These are phyloP conservation scores for Erysimum cheiri DNA, from an alignment of 441 rosid species.

Conservation along the genomic window DNA sequence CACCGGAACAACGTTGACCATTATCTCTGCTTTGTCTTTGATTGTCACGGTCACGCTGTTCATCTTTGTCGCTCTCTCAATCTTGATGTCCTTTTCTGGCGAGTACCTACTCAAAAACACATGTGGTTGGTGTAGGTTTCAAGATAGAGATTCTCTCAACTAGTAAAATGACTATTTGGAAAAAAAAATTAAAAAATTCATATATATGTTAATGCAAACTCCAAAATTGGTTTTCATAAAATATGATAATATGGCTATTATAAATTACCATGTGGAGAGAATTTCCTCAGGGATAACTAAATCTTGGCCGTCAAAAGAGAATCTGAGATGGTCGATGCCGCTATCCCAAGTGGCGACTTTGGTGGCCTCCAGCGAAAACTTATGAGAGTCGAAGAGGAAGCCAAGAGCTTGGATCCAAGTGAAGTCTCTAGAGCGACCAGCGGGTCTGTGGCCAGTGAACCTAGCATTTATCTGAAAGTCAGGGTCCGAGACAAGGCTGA, in stretches of 20 bases:
- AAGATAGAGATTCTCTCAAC: conserved; percentile 3
- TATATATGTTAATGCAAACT: not conserved
- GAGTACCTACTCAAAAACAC: conserved; percentile 34
- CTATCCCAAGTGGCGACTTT: conserved; percentile 59
- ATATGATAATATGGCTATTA: not conserved
- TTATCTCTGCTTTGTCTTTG: conserved; percentile 58
- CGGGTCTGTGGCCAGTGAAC: conserved; percentile 52
- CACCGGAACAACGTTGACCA: conserved; percentile 70
- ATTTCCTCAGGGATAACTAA: conserved; percentile 54
- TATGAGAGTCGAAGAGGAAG: conserved; percentile 58
- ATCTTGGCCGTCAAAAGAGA: conserved; percentile 58
- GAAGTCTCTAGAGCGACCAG: conserved; percentile 61
- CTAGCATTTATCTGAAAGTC: conserved; percentile 56
- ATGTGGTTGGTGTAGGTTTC: not conserved
- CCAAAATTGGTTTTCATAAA: not conserved
- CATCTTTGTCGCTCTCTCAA: conserved; percentile 59
- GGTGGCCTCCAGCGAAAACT: conserved; percentile 67
- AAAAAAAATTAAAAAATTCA: not conserved
- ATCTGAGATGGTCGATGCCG: conserved; percentile 56
- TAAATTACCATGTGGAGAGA: conserved; percentile 52
- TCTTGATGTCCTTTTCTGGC: conserved; percentile 51
- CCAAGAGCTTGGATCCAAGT: conserved; percentile 91
- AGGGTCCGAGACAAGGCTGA: conserved; percentile 54
- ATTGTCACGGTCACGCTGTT: conserved; percentile 60
- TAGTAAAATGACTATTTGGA: not conserved